Evolutionary conservation across 352 stramenopile species (phyloP), one percentile per base, ranked within the genome.

Genomic region (Globisporangium polare): DNA sequence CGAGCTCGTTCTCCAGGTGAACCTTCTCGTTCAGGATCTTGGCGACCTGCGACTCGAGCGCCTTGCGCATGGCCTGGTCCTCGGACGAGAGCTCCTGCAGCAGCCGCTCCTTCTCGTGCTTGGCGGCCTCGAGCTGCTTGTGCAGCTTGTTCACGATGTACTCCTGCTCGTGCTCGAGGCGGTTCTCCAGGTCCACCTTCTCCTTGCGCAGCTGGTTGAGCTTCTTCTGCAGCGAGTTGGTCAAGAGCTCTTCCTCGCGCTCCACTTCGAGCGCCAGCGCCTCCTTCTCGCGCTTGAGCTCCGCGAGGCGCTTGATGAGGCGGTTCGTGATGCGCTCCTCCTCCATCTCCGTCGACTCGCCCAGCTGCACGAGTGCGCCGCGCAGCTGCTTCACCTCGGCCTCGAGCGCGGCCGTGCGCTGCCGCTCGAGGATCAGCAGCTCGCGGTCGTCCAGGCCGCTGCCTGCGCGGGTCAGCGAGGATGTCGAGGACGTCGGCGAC

Each of bases 71-170:
- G 20, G 69, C 66, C 27, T 77, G 77, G 68, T 92, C 79, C 60
- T 92, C 83, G 29, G 78, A 72, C 49, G 86, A 73, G 45, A 92
- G 73, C 63, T 93, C 84, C 27, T 71, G 58, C 22, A 93, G 55
- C 58, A 93, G 60, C 3, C 82, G 71, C 59, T 91, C 84, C 53
- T 91, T 91, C 55, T 93, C 82, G 26, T 55, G 58, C 51, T 80
- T 81, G 9, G 84, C 82, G 2, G 79, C 73, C 51, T 93, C 84
- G 1, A 95, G 74, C 63, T 95, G 83, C 65, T 93, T 93, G 65
- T 84, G 76, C 45, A 97, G 80, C 53, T 94, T 94, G 77, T 97
- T 97, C 20, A 97, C 88, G 43, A 97, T 93, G 71, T 95, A 96
- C 59, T 97, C 89, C 71, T 97, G 88, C 63, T 97, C 89, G 61